phyloP scores from a whole-genome alignment of 306 rosid genomes.

The Vachellia collinsii region DNA sequence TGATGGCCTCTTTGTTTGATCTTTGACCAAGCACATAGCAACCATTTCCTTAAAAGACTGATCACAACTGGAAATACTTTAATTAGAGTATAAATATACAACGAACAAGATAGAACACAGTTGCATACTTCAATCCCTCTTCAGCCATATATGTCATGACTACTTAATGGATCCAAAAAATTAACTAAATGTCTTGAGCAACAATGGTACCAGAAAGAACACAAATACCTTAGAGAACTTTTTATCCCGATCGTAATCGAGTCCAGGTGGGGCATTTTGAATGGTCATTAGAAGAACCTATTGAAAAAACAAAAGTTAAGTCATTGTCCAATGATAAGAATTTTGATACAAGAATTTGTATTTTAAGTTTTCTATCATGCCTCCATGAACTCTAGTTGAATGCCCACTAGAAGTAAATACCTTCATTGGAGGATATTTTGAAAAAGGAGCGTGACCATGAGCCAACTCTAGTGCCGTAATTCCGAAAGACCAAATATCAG shows the following conservation, averaged over 20 bases:
- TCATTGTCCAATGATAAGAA: slow-evolving; percentile 4
- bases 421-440: slow-evolving; percentile 73
- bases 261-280: slow-evolving; percentile 99
- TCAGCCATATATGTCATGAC: not conserved
- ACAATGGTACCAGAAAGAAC: slow-evolving; percentile 66
- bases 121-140: slow-evolving; percentile 16
- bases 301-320: slow-evolving; percentile 14
- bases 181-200: slow-evolving; percentile 3
- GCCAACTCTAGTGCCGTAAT: slow-evolving; percentile 68
- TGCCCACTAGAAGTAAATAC: slow-evolving; percentile 31
- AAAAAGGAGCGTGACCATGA: slow-evolving; percentile 70
- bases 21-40: slow-evolving; percentile 99
- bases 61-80: slow-evolving; percentile 94
- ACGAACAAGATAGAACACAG: slow-evolving; percentile 29
- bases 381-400: slow-evolving; percentile 1
- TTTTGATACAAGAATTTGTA: not conserved
- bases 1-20: slow-evolving; percentile 94
- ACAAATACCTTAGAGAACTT: slow-evolving; percentile 94
- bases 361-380: not conserved
- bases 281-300: slow-evolving; percentile 99
- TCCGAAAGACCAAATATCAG: slow-evolving; percentile 74
- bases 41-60: slow-evolving; percentile 99
- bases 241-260: slow-evolving; percentile 96
- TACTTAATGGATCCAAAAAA: slow-evolving; percentile 21
- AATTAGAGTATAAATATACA: slow-evolving; percentile 72